These are phyloP conservation scores for Agaricus subrufescens DNA, from an alignment of 768 basidiomycete genomes.

Conservation along the genomic window DNA sequence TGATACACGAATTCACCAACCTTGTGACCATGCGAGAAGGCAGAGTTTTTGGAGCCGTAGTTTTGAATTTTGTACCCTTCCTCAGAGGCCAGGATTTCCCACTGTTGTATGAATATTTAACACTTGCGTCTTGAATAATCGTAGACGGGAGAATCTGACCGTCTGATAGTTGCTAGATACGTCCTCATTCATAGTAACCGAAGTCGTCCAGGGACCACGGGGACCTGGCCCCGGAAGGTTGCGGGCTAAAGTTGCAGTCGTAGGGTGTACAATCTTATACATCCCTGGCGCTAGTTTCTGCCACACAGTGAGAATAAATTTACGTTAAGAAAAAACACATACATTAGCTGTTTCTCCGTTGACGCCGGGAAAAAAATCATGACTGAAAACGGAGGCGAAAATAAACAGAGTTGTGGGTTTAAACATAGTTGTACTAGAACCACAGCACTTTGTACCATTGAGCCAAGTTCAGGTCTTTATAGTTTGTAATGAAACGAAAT, in stretches of 20 bases:
- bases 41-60: not conserved
- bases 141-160: not conserved
- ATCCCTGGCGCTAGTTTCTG: not conserved
- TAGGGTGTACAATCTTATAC: not conserved
- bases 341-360: not conserved
- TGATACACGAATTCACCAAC: not conserved
- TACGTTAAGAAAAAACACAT: not conserved
- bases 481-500: no score
- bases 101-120: not conserved
- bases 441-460: no score
- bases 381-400: not conserved
- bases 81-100: not conserved
- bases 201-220: constrained; percentile 1
- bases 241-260: not conserved
- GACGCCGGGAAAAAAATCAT: not conserved
- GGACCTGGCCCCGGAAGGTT: constrained; percentile 2
- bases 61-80: constrained; percentile 8
- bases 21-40: not conserved
- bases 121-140: no score
- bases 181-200: not conserved
- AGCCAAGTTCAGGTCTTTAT: no score
- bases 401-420: not conserved
- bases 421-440: not conserved
- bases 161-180: not conserved
- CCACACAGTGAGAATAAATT: not conserved